A percentile compares a stretch with the other conserved stretches of the same genome.
Evolutionary conservation across 2,329 filamentous ascomycete species (phyloP).

Genomic region (Pestalotiopsis fici): DNA sequence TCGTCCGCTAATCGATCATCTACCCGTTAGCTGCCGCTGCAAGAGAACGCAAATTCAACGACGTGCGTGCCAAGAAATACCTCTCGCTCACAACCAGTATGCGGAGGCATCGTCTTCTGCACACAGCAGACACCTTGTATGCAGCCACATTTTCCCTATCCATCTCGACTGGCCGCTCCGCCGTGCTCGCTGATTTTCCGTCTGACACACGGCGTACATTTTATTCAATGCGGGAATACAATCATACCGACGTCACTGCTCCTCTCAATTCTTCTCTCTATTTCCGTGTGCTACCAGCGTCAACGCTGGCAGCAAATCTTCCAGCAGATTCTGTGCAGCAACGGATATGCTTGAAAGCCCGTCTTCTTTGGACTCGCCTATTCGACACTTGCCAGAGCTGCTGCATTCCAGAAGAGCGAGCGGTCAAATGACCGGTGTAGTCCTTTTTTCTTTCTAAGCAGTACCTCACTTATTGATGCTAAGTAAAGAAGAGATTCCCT

Average conservation of each 20-base stretch:
- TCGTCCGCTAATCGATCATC: background rate
- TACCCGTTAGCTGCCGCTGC: conserved; percentile 6
- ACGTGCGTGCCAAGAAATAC: background rate
- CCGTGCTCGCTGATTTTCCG: background rate
- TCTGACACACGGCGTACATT: background rate
- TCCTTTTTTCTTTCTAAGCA: background rate
- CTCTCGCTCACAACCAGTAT: background rate
- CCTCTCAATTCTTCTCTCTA: background rate
- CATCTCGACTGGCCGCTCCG: background rate
- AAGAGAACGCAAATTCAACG: conserved; percentile 8
- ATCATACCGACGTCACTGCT: background rate
- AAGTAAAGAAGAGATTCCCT: background rate
- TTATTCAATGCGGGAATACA: background rate
- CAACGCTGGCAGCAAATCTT: background rate
- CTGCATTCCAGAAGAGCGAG: background rate
- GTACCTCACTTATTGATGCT: background rate
- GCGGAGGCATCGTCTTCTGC: background rate
- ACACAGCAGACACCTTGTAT: background rate
- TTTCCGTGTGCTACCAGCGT: background rate
- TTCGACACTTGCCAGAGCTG: background rate
- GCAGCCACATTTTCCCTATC: background rate
- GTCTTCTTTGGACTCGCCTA: background rate
- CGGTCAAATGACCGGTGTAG: background rate
- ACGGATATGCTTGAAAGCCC: background rate
- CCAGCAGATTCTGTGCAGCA: background rate